Evolutionary conservation across 176 grass and related monocot genomes (phyloP), one percentile per base, ranked within the genome.

Genomic region (Aegilops umbellulata): DNA sequence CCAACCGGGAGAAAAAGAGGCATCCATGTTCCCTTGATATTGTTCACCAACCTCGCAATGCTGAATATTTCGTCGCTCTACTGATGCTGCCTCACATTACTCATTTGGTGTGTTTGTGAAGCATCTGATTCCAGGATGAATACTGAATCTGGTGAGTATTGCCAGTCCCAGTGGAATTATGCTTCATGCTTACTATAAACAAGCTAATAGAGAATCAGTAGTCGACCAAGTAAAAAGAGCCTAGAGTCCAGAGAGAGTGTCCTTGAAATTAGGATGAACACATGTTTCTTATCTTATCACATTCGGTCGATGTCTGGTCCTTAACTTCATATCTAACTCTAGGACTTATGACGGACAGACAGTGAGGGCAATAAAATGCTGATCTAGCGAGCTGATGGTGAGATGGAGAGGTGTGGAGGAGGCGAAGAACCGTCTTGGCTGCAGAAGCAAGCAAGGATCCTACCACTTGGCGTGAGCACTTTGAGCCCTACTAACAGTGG

Each of bases 361-460:
- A 30, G n/a, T n/a, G n/a, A n/a, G n/a, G n/a, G n/a, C n/a, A n/a
- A n/a, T n/a, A n/a, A n/a, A n/a, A n/a, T n/a, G n/a, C n/a, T n/a
- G n/a, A n/a, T n/a, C n/a, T n/a, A n/a, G 62, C 25, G 10, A 46
- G 42, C 35, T 65, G 88, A 65, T 63, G 24, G 53, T 70, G 78
- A 57, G 30, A 19, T 34, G 42, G 11, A 27, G 61, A 25, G 4
- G 78, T 5, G 23, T 29, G 42, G 81, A 83, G 73, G 49, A 30
- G 14, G 68, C 31, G 32, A 86, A 3, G 89, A 77, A 69, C 75
- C 57, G 10, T 32, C 34, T 34, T 84, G 68, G 27, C 89, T 26
- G 84, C 81, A 20, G 60, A 84, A 84, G 80, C 85, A 90, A 90
- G 89, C 89, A 84, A 87, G 85, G 61, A 87, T 85, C 89, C 67